Percentiles rank a stretch among this genome's conserved stretches.
These are phyloP conservation scores for Phylloboletellus chloephorus DNA, from an alignment of 1,284 basidiomycete genomes.

Conservation along the genomic window DNA sequence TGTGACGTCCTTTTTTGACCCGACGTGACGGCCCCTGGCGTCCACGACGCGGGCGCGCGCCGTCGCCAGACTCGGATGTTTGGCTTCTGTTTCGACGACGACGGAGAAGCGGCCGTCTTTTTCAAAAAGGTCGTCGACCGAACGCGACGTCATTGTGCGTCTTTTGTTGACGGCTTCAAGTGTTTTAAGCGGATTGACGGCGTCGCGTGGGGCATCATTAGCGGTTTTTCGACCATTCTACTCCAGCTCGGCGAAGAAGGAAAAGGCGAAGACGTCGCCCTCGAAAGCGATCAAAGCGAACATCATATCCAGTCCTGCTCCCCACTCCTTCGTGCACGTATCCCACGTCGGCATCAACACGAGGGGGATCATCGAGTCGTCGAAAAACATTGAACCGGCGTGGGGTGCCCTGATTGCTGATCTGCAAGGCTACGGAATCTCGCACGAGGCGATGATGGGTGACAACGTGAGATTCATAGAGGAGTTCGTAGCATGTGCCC, in stretches of 20 bases:
- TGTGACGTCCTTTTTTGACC: conserved; percentile 6
- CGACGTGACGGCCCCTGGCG: background rate
- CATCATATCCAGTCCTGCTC: conserved; percentile 70
- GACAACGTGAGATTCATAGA: conserved; percentile 65
- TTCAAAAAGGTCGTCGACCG: conserved; percentile 45
- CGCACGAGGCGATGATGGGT: conserved; percentile 47
- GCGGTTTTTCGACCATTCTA: conserved; percentile 28
- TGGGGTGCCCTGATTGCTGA: conserved; percentile 69
- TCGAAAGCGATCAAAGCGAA: conserved; percentile 43
- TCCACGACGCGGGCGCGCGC: background rate
- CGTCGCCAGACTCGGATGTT: conserved; percentile 63
- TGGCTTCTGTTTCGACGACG: conserved; percentile 68
- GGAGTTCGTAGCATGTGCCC: conserved; percentile 48
- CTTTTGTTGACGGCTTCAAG: background rate
- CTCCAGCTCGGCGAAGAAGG: conserved; percentile 21
- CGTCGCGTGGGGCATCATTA: too few species aligned
- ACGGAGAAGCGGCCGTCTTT: conserved; percentile 55
- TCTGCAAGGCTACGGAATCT: conserved; percentile 56
- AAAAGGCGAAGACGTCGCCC: conserved; percentile 17
- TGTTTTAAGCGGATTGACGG: conserved; percentile 3
- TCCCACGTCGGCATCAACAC: conserved; percentile 80
- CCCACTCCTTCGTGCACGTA: conserved; percentile 79
- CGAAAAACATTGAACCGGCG: conserved; percentile 68
- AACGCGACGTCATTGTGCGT: conserved; percentile 31
- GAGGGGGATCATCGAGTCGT: conserved; percentile 64